Conservation (phyloP, 768 basidiomycete species). For the Melanogaster broomeanus region DNA sequence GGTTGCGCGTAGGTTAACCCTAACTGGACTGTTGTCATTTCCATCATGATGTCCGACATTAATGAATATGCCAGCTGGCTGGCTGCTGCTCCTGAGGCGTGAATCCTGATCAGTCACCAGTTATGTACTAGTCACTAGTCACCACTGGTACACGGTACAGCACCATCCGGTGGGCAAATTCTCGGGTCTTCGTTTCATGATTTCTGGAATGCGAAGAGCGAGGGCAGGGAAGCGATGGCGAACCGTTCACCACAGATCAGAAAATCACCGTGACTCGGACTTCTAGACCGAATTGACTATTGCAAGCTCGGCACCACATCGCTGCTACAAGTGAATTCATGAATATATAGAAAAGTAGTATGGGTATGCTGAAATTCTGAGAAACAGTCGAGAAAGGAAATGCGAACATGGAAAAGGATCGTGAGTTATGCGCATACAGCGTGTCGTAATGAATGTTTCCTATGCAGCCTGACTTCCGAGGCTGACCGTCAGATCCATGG, state of each 20-base stretch:
- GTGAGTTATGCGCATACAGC: constrained; percentile 24
- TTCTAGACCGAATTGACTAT: neutral
- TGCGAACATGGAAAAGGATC: constrained; percentile 29
- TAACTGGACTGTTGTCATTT: too few relatives aligned
- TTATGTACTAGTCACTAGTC: too few relatives aligned
- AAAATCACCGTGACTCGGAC: neutral
- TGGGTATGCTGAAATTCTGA: constrained; percentile 32
- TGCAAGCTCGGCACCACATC: constrained; percentile 1
- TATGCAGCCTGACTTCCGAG: constrained; percentile 4
- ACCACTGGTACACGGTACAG: too few relatives aligned
- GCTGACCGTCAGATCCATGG: constrained; percentile 9
- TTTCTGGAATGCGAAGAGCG: too few relatives aligned
- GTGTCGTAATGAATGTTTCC: constrained; percentile 29
- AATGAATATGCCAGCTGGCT: too few relatives aligned
- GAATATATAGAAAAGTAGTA: constrained; percentile 33
- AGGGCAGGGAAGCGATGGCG: neutral
- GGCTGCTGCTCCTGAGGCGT: too few relatives aligned
- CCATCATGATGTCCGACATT: too few relatives aligned
- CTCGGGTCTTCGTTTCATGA: too few relatives aligned
- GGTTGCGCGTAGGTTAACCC: too few relatives aligned
- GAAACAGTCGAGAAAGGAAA: constrained; percentile 15
- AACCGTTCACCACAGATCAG: neutral
- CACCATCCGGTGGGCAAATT: too few relatives aligned
- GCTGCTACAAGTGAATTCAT: constrained; percentile 19
- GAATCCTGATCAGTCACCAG: too few relatives aligned